Percentiles rank a stretch among this genome's conserved stretches.
phyloP scores from a whole-genome alignment of 1,284 basidiomycete species.

The Irpex lacteus region DNA sequence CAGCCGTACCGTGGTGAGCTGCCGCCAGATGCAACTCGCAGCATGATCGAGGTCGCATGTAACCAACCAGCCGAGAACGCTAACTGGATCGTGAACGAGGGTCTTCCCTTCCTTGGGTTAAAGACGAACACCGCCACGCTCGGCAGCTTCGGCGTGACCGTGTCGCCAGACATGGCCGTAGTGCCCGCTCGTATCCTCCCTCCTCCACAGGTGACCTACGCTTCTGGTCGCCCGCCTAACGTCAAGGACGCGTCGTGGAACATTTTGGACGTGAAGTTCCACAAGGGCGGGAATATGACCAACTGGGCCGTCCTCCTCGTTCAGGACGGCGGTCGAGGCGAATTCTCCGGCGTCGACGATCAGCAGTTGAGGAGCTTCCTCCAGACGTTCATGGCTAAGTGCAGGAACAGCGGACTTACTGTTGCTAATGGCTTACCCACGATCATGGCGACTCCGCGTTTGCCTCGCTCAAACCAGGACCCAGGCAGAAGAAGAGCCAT shows the following conservation, averaged over 20 bases:
- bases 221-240: conserved; percentile 35
- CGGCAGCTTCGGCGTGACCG: conserved; percentile 50
- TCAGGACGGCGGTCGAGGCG: conserved; percentile 37
- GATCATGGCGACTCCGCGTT: conserved; percentile 33
- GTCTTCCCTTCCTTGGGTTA: conserved; percentile 55
- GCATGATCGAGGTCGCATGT: conserved; percentile 67
- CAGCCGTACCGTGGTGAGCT: conserved; percentile 55
- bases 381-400: conserved; percentile 49
- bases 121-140: conserved; percentile 28
- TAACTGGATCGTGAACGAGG: conserved; percentile 49
- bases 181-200: conserved; percentile 62
- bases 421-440: conserved; percentile 35
- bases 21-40: conserved; percentile 47
- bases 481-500: conserved; percentile 41
- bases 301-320: conserved; percentile 63
- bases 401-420: conserved; percentile 49
- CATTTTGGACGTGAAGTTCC: conserved; percentile 64
- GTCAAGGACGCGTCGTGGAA: conserved; percentile 69
- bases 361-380: conserved; percentile 39
- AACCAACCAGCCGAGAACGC: conserved; percentile 59
- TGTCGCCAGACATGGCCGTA: conserved; percentile 55
- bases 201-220: conserved; percentile 55
- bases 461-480: conserved; percentile 33
- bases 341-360: conserved; percentile 42
- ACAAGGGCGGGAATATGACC: conserved; percentile 42